Base-by-base conservation (phyloP, 805 yeast genomes). In the Lipomyces starkeyi region DNA sequence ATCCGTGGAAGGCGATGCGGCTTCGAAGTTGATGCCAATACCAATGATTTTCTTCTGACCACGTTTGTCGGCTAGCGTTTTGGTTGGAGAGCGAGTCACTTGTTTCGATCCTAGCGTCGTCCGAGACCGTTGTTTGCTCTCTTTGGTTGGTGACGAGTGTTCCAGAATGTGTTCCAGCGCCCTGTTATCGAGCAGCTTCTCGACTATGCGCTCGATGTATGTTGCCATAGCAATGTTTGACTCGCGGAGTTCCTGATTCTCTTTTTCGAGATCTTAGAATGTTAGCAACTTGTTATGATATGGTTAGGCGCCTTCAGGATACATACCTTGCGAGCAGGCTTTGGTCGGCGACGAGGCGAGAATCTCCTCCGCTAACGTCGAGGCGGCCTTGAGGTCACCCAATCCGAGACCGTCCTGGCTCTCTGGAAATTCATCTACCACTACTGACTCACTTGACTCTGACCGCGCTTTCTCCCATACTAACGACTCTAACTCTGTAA, bases 201-300 rank as follows among this genome's bases (percentile, higher is more conserved):
- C 67, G n/a, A 63, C 54, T n/a, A 68, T 62, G 29, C 69, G 64
- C n/a, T 62, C 71, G 32, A 68, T 68, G 29, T 68, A 68, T 4
- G 64, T n/a, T 37, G 63, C 61, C 69, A 68, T 66, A 7, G 67
- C 65, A 34, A 25, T 20, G 54, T 68, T 68, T 3, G 63, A 35
- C 35, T 68, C 71, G 40, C 43, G 61, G 5, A 68, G 61, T 25
- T 63, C 49, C 3, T 47, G 54, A 35, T 66, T 63, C 43, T 68
- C 71, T 35, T 58, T n/a, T 14, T 20, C 53, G 4, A 66, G 29
- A 29, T 62, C 58, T 20, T 13, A 29, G 9, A 20, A 53, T 14
- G 62, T 53, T 11, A 53, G 56, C 17, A 53, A 9, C 59, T 40
- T 57, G 43, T 13, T 57, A 17, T 22, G 32, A 29, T 29, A 29